Evolutionary conservation across 805 yeast genomes (phyloP).

Genomic region (Hanseniaspora singularis): DNA sequence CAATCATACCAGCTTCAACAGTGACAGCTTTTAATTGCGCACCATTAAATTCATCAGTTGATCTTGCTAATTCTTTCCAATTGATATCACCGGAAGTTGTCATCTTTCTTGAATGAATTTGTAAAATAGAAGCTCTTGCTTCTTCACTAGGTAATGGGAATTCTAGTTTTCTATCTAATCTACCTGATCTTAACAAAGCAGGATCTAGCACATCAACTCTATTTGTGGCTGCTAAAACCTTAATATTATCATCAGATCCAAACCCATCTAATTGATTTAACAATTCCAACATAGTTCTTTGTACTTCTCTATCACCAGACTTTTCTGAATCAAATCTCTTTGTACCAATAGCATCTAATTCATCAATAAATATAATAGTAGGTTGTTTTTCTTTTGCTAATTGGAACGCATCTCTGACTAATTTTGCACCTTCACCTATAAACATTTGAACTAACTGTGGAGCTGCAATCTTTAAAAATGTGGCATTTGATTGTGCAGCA

Average conservation of each 20-base stretch:
- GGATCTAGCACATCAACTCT: constrained; percentile 97
- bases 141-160: constrained; percentile 97
- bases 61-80: constrained; percentile 96
- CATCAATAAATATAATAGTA: constrained; percentile 93
- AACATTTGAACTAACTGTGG: constrained; percentile 98
- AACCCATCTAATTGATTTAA: constrained; percentile 96
- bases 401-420: constrained; percentile 94
- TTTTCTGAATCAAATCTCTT: constrained; percentile 95
- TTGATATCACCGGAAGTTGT: constrained; percentile 82
- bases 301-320: constrained; percentile 96
- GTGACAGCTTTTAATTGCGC: constrained; percentile 98
- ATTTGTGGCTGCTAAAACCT: constrained; percentile 95
- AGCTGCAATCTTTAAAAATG: constrained; percentile 90
- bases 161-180: constrained; percentile 95
- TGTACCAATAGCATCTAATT: constrained; percentile 96
- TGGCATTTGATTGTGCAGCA: constrained; percentile 97
- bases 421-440: constrained; percentile 96
- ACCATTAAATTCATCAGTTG: constrained; percentile 97
- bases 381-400: constrained; percentile 98
- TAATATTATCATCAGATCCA: constrained; percentile 92
- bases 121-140: constrained; percentile 90
- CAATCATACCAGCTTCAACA: constrained; percentile 99
- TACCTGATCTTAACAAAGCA: constrained; percentile 93
- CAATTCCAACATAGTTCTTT: constrained; percentile 96
- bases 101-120: constrained; percentile 95